Evolutionary conservation across 164 flowering plant species (phyloP), one percentile per base, ranked within the genome.

Genomic region (Tinospora cordifolia): DNA sequence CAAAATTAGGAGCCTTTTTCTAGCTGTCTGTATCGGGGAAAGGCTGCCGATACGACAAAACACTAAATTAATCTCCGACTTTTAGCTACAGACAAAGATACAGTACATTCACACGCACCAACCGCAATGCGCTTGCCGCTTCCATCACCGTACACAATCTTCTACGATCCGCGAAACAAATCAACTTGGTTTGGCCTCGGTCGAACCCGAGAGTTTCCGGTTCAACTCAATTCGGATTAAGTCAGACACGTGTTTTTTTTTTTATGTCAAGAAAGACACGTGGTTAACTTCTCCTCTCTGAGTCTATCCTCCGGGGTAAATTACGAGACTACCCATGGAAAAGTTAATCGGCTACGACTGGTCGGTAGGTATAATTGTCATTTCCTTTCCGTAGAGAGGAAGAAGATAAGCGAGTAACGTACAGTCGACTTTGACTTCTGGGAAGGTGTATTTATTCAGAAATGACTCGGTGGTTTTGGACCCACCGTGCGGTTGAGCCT

Each of bases 1-100:
- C 19, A 68, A 54, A 36, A 66, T 5, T 14, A 21, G 24, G 2
- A 6, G 63, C 40, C 26, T 39, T 54, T 54, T 68, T 68, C 4
- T 51, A 34, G 41, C 63, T 68, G 70, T 51, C 62, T 68, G 63
- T 54, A 51, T 68, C 34, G 38, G 26, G 30, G 34, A 68, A 54
- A 47, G 54, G n/a, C 70, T 58, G 70, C 70, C 14, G 26, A 26
- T 11, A 22, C 59, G 21, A 51, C 59, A 30, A 68, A n/a, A 34
- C n/a, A 68, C 47, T 13, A 57, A 57, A 51, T 22, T 68, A 30
- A 54, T 57, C 40, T 68, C 11, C 1, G 34, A 62, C 46, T 68
- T 39, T 51, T 19, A 38, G 39, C 25, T 27, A 26, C 10, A n/a
- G 67, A 22, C 41, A 11, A 39, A 21, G 67, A 38, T 65, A 15